phyloP scores from a whole-genome alignment of 2,329 filamentous ascomycete genomes.

The Emergomyces orientalis region DNA sequence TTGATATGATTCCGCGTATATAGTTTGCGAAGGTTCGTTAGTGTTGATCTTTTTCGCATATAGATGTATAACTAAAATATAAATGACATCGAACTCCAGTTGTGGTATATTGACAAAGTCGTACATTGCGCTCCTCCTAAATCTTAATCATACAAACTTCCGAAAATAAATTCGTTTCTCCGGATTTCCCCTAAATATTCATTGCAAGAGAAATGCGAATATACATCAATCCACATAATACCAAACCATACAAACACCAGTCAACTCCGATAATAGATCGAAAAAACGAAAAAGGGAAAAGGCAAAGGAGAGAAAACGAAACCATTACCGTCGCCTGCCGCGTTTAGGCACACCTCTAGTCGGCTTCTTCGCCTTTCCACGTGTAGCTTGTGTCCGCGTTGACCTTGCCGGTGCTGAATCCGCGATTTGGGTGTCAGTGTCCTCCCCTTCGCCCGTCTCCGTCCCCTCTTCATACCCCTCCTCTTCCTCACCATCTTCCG shows the following conservation, averaged over 20 bases:
- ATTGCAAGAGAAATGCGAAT: background rate
- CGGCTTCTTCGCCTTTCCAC: slow-evolving; percentile 24
- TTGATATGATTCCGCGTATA: slow-evolving; percentile 1
- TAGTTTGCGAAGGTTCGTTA: background rate
- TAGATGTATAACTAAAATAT: slow-evolving; percentile 1
- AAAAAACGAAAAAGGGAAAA: background rate
- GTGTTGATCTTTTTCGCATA: background rate
- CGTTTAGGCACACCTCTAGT: slow-evolving; percentile 29
- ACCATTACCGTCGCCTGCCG: slow-evolving; percentile 25
- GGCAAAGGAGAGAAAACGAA: background rate
- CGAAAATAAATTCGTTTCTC: background rate
- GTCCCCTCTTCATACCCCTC: slow-evolving; percentile 32
- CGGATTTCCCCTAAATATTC: background rate
- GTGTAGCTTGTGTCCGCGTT: slow-evolving; percentile 29
- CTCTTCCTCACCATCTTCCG: slow-evolving; percentile 32
- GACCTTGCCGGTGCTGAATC: slow-evolving; percentile 29
- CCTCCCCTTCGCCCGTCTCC: slow-evolving; percentile 31
- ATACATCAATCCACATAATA: background rate
- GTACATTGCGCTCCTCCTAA: background rate
- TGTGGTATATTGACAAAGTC: background rate
- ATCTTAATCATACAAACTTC: background rate
- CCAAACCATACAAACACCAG: background rate
- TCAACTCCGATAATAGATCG: background rate
- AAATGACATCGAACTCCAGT: background rate
- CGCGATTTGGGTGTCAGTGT: slow-evolving; percentile 29